Evolutionary conservation across 2,329 filamentous ascomycete genomes (phyloP).

Genomic region (Lomentospora prolificans): DNA sequence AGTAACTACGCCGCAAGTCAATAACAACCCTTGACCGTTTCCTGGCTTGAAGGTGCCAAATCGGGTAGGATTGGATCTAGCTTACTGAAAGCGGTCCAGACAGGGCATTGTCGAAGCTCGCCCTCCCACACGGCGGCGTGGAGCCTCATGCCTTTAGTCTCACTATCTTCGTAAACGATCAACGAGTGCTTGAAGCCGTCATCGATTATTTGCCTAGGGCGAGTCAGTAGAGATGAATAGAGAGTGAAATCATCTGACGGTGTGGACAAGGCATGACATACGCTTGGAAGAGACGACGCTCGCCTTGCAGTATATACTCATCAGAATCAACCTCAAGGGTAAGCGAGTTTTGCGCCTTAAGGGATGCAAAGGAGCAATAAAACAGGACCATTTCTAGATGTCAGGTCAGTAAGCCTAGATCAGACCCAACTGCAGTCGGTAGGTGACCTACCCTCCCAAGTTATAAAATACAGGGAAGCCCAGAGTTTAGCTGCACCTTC

Average conservation of each 20-base stretch:
- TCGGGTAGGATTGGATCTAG: neutral
- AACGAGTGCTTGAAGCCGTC: constrained; percentile 44
- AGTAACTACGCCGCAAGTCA: constrained; percentile 32
- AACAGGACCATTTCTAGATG: constrained; percentile 47
- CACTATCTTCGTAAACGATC: constrained; percentile 40
- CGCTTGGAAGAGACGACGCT: constrained; percentile 47
- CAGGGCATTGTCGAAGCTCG: constrained; percentile 41
- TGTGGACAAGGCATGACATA: constrained; percentile 29
- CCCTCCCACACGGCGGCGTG: constrained; percentile 48
- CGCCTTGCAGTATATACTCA: constrained; percentile 37
- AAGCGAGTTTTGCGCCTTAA: constrained; percentile 40
- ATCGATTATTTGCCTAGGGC: constrained; percentile 42
- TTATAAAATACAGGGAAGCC: constrained; percentile 46
- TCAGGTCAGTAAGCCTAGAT: constrained; percentile 12
- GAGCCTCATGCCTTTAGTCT: constrained; percentile 39
- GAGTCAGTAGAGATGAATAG: neutral
- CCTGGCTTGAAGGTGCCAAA: neutral
- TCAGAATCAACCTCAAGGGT: constrained; percentile 32
- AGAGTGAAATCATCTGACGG: too few species aligned
- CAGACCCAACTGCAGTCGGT: neutral
- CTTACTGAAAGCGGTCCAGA: constrained; percentile 56
- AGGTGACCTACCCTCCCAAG: constrained; percentile 47
- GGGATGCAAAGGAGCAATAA: constrained; percentile 45
- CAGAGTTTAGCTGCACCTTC: constrained; percentile 37
- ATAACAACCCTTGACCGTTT: neutral